Percentiles rank a stretch among this genome's conserved stretches.
phyloP scores from a whole-genome alignment of 23 red algal genomes.

The Gracilaria caudata region DNA sequence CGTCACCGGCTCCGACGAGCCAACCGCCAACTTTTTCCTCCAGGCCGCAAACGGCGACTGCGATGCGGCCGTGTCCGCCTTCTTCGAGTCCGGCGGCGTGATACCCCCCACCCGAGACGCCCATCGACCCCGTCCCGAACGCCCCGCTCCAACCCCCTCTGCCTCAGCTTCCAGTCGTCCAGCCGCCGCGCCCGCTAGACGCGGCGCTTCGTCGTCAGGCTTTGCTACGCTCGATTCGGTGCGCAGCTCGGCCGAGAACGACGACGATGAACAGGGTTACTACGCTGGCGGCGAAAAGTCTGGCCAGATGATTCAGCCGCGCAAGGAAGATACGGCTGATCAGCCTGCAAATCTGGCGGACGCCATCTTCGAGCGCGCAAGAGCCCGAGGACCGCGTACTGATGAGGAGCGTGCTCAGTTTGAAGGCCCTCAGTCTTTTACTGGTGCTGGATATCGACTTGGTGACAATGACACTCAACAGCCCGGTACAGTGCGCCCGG shows the following conservation, averaged over 20 bases:
- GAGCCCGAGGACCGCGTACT: constrained; percentile 42
- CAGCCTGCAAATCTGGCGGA: constrained; percentile 54
- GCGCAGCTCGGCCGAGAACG: constrained; percentile 35
- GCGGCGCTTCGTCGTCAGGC: constrained; percentile 16
- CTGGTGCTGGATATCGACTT: constrained; percentile 91
- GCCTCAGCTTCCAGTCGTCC: not conserved
- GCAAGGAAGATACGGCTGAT: constrained; percentile 4
- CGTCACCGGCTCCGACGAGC: constrained; percentile 71
- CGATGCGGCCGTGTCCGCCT: constrained; percentile 73
- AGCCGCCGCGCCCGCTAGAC: not conserved
- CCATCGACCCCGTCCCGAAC: not conserved
- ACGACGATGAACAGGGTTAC: constrained; percentile 79
- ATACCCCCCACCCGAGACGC: constrained; percentile 4
- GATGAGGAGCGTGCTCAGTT: constrained; percentile 75
- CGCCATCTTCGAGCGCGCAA: constrained; percentile 87
- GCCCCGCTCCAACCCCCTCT: constrained; percentile 16
- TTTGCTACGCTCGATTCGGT: constrained; percentile 70
- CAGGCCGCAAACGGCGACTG: constrained; percentile 58
- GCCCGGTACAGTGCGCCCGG: constrained; percentile 22
- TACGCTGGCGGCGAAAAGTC: constrained; percentile 95
- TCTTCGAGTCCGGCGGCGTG: constrained; percentile 69
- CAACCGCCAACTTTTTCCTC: constrained; percentile 74
- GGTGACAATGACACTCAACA: constrained; percentile 47
- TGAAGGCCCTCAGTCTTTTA: constrained; percentile 66
- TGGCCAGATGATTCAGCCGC: constrained; percentile 93